A percentile compares a stretch with the other conserved stretches of the same genome.
These are phyloP conservation scores for Saxophila tyrrhenica DNA, from an alignment of 495 filamentous ascomycete genomes.

Conservation along the genomic window DNA sequence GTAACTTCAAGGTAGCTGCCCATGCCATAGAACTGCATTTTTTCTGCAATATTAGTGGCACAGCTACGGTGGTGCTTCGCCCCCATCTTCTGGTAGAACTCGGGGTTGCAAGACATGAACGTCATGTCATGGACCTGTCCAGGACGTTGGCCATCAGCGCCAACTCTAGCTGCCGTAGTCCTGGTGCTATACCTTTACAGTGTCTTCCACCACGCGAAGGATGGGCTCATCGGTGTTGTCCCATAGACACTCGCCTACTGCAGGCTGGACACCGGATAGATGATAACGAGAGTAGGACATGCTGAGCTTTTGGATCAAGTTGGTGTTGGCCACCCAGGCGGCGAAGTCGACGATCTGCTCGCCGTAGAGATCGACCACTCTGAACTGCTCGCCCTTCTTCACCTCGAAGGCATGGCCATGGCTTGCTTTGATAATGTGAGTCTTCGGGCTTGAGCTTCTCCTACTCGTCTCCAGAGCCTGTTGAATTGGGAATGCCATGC, in stretches of 20 bases:
- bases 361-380: slow-evolving; percentile 31
- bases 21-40: slow-evolving; percentile 24
- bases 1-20: slow-evolving; percentile 22
- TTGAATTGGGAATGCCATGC: background rate
- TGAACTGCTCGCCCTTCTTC: slow-evolving; percentile 25
- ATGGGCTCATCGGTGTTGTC: slow-evolving; percentile 28
- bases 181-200: slow-evolving; percentile 30
- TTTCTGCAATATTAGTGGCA: slow-evolving; percentile 30
- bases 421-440: slow-evolving; percentile 13
- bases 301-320: slow-evolving; percentile 26
- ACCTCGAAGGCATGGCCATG: slow-evolving; percentile 28
- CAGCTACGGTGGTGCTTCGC: slow-evolving; percentile 27
- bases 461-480: background rate
- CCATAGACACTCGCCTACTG: slow-evolving; percentile 28
- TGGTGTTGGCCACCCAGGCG: slow-evolving; percentile 24
- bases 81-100: slow-evolving; percentile 28
- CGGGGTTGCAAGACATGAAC: slow-evolving; percentile 33
- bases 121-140: slow-evolving; percentile 11
- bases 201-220: slow-evolving; percentile 24
- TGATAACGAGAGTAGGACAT: slow-evolving; percentile 34
- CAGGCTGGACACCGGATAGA: slow-evolving; percentile 25
- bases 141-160: slow-evolving; percentile 21
- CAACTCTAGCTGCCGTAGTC: too few relatives aligned
- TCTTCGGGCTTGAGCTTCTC: slow-evolving; percentile 1
- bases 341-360: slow-evolving; percentile 33